Evolutionary conservation across 2,329 filamentous ascomycete species (phyloP), one percentile per base, ranked within the genome.

Genomic region (Fusarium subtropicale): DNA sequence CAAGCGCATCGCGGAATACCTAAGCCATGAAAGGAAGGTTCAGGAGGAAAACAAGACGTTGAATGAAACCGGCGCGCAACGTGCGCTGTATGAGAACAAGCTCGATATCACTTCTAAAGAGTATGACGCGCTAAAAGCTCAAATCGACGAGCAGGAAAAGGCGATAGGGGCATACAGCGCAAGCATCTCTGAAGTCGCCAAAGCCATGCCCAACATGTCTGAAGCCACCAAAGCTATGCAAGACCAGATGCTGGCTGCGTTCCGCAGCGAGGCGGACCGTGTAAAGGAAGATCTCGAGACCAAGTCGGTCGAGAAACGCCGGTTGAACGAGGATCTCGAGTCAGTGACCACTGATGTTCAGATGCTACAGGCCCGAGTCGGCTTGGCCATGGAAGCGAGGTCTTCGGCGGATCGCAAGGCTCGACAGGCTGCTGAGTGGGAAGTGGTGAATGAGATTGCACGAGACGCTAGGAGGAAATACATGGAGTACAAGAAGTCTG

Each of bases 301-400:
- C 2, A 36, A 42, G 1, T 13, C 42, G 3, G 31, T 20, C 3
- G 12, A 15, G 9, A 64, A 58, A 8, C 45, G 30, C 1, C 41
- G 38, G 9, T 38, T 36, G 3, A 15, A 18, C 1, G 26, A 50
- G 2, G 24, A 46, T 18, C n/a, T 54, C 1, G 12, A 33, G 3
- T 41, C 28, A 1, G 44, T 20, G 2, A 16, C 22, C 2, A 5
- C 47, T 7, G 26, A 46, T 16, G 45, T 48, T 9, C n/a, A 10
- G 4, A 9, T 9, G 8, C 16, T 9, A 10, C 42, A 61, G 8
- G 16, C 10, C 8, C 26, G 38, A 7, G 8, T 59, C 0, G 18
- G 7, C 1, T 5, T 15, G 3, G 28, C 15, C 7, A 2, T 18
- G 16, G 12, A 15, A 1, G 13, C n/a, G 33, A 22, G 26, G 5